phyloP scores from a whole-genome alignment of 2,329 filamentous ascomycete genomes.

The Myriosclerotinia curreyana region DNA sequence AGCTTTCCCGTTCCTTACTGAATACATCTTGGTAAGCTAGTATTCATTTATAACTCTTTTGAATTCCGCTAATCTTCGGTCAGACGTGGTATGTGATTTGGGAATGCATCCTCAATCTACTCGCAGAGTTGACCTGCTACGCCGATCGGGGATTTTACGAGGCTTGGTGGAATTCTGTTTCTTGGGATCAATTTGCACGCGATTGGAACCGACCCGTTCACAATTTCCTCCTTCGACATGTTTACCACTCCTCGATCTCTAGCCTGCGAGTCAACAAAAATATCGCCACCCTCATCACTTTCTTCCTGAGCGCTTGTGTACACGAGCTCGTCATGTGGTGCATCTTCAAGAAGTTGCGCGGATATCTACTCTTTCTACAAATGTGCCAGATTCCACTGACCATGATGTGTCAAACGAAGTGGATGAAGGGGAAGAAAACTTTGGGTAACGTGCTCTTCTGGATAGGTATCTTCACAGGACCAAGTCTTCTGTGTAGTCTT shows the following conservation, averaged over 20 bases:
- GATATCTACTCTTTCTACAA: slow-evolving; percentile 70
- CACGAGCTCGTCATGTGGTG: slow-evolving; percentile 53
- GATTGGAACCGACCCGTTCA: slow-evolving; percentile 83
- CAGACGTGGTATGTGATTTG: slow-evolving; percentile 77
- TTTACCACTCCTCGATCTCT: slow-evolving; percentile 75
- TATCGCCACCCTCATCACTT: slow-evolving; percentile 56
- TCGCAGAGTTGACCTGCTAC: slow-evolving; percentile 74
- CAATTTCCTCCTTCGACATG: slow-evolving; percentile 70
- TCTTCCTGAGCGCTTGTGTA: slow-evolving; percentile 39
- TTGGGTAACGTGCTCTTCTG: slow-evolving; percentile 75
- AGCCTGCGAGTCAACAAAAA: slow-evolving; percentile 67
- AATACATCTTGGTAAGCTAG: slow-evolving; percentile 54
- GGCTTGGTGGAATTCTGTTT: slow-evolving; percentile 62
- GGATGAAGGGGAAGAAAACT: slow-evolving; percentile 59
- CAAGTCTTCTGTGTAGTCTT: slow-evolving; percentile 62
- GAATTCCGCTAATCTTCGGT: slow-evolving; percentile 29
- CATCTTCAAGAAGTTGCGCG: slow-evolving; percentile 72
- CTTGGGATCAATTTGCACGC: slow-evolving; percentile 74
- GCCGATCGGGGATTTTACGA: slow-evolving; percentile 72
- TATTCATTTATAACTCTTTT: neutral
- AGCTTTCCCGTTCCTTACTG: slow-evolving; percentile 74
- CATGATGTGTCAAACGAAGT: slow-evolving; percentile 61
- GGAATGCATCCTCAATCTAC: slow-evolving; percentile 70
- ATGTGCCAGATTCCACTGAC: slow-evolving; percentile 73
- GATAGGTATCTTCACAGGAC: slow-evolving; percentile 74